phyloP scores from a whole-genome alignment of 2,329 filamentous ascomycete species.

The Monosporascus sp. region DNA sequence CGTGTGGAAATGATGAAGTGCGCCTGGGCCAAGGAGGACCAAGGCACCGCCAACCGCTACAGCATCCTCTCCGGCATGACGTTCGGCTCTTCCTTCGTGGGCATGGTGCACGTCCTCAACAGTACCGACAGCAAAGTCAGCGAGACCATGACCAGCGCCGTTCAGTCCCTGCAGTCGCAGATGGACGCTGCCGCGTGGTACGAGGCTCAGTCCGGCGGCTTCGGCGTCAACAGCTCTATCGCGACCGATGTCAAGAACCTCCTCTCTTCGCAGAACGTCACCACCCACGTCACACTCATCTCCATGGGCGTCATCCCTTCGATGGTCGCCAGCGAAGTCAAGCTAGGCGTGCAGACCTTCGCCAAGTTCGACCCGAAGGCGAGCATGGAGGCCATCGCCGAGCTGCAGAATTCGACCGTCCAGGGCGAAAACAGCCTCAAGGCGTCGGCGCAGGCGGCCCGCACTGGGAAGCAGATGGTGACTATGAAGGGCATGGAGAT shows the following conservation, averaged over 20 bases:
- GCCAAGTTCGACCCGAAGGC: constrained; percentile 6
- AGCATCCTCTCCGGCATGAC: constrained; percentile 12
- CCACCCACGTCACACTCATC: constrained; percentile 6
- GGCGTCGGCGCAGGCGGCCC: constrained; percentile 6
- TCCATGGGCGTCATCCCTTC: constrained; percentile 9
- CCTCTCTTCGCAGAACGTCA: constrained; percentile 8
- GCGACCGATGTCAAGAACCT: constrained; percentile 7
- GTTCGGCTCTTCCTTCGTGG: constrained; percentile 13
- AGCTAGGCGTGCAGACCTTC: constrained; percentile 7
- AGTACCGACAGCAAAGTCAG: constrained; percentile 1
- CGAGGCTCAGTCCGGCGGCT: not conserved
- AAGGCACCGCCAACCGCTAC: constrained; percentile 2
- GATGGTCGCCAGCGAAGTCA: constrained; percentile 10
- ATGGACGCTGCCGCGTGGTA: constrained; percentile 4
- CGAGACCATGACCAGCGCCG: constrained; percentile 5
- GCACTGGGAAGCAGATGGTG: constrained; percentile 6
- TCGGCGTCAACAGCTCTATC: constrained; percentile 5
- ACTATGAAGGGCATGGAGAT: constrained; percentile 6
- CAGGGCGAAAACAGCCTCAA: constrained; percentile 4
- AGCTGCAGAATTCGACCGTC: constrained; percentile 6
- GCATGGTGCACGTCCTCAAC: constrained; percentile 11
- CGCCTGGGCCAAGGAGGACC: too few species aligned
- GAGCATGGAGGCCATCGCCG: constrained; percentile 6
- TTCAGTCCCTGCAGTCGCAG: constrained; percentile 3
- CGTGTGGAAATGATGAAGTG: too few species aligned